Evolutionary conservation across 2,329 filamentous ascomycete genomes (phyloP), one percentile per base, ranked within the genome.

Genomic region (Pseudogymnoascus sp.): DNA sequence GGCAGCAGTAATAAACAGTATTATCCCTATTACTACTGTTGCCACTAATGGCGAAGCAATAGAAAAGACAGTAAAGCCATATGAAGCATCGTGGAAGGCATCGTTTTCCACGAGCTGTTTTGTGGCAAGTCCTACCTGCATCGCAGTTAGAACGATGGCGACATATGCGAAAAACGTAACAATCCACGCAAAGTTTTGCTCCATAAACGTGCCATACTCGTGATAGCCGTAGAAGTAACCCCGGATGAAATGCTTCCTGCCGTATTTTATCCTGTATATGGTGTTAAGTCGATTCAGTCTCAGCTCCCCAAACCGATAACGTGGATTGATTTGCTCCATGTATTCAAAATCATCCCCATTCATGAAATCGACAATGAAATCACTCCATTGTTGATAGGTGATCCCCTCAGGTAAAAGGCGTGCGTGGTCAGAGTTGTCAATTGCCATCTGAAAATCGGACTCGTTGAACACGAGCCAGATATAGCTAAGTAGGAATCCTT

Each of bases 31-130:
- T 40, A 53, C 23, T 23, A 28, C 57, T 17, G 31, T 60, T n/a
- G 63, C 65, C 23, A 69, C 62, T 8, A 79, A 65, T 0, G 79
- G 79, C 3, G 71, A 75, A 5, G 80, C 13, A 26, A 82, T 79
- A 0, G 78, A 73, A 63, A 83, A 81, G 4, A 82, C 69, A 2
- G 78, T 76, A 63, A 83, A 82, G 1, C 78, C 79, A 64, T 79
- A 80, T 1, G 76, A 76, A 1, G 75, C 78, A 8, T 64, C 61
- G 67, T 79, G 75, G 67, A 83, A 84, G 0, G 67, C 63, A 0
- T 64, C n/a, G 65, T 74, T 78, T 0, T 71, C 65, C 0, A 53
- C 59, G 1, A 80, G 72, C 23, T 53, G 50, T 1, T 74, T 65
- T 0, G 75, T 79, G 2, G 74, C 73, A 10, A 81, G 69, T 0